Percentiles rank a stretch among this genome's conserved stretches.
Evolutionary conservation across 2,329 filamentous ascomycete species (phyloP).

Genomic region (Magnaporthiopsis rhizophila): DNA sequence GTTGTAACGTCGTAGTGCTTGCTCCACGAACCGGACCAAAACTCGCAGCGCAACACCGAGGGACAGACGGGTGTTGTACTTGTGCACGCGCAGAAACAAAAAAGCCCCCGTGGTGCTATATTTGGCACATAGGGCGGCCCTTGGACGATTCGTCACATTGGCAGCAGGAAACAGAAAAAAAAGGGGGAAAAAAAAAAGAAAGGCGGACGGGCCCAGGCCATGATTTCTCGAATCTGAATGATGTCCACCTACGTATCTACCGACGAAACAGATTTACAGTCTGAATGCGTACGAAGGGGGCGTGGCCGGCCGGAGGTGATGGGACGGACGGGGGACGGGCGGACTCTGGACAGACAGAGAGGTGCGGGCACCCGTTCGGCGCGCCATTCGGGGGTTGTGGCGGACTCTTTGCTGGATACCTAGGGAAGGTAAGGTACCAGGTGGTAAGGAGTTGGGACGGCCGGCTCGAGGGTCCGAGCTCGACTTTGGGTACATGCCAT

Average conservation of each 20-base stretch:
- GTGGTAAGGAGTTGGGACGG: neutral
- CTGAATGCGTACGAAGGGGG: no score
- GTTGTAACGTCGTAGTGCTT: neutral
- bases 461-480: neutral
- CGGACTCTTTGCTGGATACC: neutral
- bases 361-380: no score
- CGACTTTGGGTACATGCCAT: neutral
- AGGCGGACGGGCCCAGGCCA: neutral
- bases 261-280: conserved; percentile 20
- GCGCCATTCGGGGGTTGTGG: neutral
- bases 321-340: neutral
- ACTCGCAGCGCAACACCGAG: neutral
- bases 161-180: no score
- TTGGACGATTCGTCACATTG: conserved; percentile 19
- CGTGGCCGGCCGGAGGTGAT: neutral
- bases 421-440: no score
- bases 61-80: neutral
- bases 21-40: neutral
- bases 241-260: neutral
- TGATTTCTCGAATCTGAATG: no score
- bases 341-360: neutral
- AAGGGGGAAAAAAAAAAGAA: conserved; percentile 9
- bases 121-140: conserved; percentile 23
- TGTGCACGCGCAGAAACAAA: neutral
- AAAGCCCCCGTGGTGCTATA: conserved; percentile 16